phyloP scores from a whole-genome alignment of 306 rosid genomes.

The Morella rubra region DNA sequence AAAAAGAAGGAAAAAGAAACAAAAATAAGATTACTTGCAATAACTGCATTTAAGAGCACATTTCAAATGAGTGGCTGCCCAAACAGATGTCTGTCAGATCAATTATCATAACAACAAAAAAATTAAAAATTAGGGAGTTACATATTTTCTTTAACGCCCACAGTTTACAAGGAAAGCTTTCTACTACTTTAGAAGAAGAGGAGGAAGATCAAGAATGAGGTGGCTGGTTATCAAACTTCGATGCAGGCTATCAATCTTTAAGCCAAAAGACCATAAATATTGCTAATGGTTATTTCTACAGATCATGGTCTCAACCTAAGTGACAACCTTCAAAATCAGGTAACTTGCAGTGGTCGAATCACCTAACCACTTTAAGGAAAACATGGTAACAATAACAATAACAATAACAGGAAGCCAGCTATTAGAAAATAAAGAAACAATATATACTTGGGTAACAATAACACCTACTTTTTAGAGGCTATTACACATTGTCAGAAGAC shows the following conservation, averaged over 20 bases:
- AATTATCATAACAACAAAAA: not conserved
- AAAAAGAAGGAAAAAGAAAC: too few relatives aligned
- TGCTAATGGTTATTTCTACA: not conserved
- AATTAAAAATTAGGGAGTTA: not conserved
- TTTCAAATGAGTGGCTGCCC: not conserved
- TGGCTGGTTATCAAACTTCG: not conserved
- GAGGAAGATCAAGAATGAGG: not conserved
- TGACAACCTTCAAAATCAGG: constrained; percentile 14
- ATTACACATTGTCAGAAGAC: not conserved
- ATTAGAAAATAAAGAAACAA: not conserved
- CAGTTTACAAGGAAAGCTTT: not conserved
- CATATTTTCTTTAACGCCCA: not conserved
- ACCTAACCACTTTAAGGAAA: not conserved
- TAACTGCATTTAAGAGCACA: not conserved
- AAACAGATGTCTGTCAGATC: not conserved
- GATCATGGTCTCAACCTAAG: not conserved
- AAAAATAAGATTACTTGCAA: not conserved
- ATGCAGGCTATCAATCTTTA: too few relatives aligned
- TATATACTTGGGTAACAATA: too few relatives aligned
- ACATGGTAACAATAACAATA: not conserved
- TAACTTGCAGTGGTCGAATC: constrained; percentile 18
- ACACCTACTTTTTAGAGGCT: too few relatives aligned
- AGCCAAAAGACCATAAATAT: not conserved
- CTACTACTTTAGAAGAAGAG: not conserved
- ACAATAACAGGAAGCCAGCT: not conserved